Conservation (phyloP, 495 filamentous ascomycete species). For the Tetracladium marchalianum region DNA sequence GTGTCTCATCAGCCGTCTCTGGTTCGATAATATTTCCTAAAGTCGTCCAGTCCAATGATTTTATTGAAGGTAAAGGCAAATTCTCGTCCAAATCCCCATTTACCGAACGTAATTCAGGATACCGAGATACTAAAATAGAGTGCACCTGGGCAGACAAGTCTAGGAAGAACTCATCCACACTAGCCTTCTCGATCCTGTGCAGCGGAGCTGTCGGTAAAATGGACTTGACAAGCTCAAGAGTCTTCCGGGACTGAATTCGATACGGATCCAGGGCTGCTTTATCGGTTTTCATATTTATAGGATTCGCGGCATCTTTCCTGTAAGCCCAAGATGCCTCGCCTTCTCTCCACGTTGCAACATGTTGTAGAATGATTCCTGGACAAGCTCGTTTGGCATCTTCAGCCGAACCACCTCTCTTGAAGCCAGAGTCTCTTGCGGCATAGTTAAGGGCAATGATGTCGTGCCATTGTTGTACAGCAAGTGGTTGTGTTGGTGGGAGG, state of each 20-base stretch:
- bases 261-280: slow-evolving; percentile 95
- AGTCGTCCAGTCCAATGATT: slow-evolving; percentile 69
- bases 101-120: slow-evolving; percentile 52
- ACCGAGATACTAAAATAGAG: slow-evolving; percentile 62
- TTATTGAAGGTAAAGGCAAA: slow-evolving; percentile 64
- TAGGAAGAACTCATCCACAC: slow-evolving; percentile 84
- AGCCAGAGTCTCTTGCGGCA: slow-evolving; percentile 69
- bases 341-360: slow-evolving; percentile 92
- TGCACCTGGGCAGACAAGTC: slow-evolving; percentile 81
- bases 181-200: slow-evolving; percentile 81
- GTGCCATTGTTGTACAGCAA: slow-evolving; percentile 86
- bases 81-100: slow-evolving; percentile 64
- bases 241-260: slow-evolving; percentile 71
- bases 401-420: slow-evolving; percentile 63
- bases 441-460: slow-evolving; percentile 96
- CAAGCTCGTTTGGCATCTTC: slow-evolving; percentile 83
- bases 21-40: slow-evolving; percentile 34
- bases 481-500: slow-evolving; percentile 59
- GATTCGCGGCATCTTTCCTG: slow-evolving; percentile 51
- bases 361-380: slow-evolving; percentile 73
- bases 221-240: slow-evolving; percentile 73
- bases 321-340: slow-evolving; percentile 90
- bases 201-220: slow-evolving; percentile 47
- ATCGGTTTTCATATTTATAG: slow-evolving; percentile 66
- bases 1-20: too few relatives aligned